Evolutionary conservation across 2,329 filamentous ascomycete species (phyloP), one percentile per base, ranked within the genome.

Genomic region (Pseudocercospora pini-densiflorae): DNA sequence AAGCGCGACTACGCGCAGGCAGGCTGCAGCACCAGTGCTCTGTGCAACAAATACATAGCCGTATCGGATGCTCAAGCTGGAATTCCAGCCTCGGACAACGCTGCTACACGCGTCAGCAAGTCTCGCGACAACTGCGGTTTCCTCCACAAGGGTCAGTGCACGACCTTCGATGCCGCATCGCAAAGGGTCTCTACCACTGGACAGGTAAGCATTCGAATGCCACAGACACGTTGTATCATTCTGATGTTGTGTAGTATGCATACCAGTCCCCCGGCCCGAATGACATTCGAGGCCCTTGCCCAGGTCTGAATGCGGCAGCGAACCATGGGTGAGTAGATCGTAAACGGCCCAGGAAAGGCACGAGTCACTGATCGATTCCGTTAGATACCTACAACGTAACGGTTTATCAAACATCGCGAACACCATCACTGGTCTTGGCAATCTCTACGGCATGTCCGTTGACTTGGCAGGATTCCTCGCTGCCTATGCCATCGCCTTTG

Each of bases 401-500:
- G 68, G 68, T 47, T 66, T 73, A n/a, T 70, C 63, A 4, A 74
- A 73, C 43, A 72, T 74, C 45, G 14, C 63, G 4, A 62, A 75
- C 27, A 75, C 73, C 54, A 68, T 75, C 59, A 66, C 70, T 3
- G 70, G 64, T 40, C 72, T 72, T 8, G 63, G 36, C 10, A 36
- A 63, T 27, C 72, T 59, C 5, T 65, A 66, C 58, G 63, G 66
- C 27, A 62, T 70, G 55, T 58, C 59, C 19, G 33, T 59, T 8
- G 51, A 63, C 19, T 51, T 70, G 53, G 64, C 64, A 19, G 63
- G 68, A 23, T 73, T 77, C 59, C 70, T 78, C 23, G 69, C 76
- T 24, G 69, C 71, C 43, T 77, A 75, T 49, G 73, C 75, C 29
- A 69, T 74, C 27, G 64, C 76, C 21, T 31, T 66, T 33, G 66